phyloP scores from a whole-genome alignment of 495 filamentous ascomycete genomes.

The Tetracladium setigerum region DNA sequence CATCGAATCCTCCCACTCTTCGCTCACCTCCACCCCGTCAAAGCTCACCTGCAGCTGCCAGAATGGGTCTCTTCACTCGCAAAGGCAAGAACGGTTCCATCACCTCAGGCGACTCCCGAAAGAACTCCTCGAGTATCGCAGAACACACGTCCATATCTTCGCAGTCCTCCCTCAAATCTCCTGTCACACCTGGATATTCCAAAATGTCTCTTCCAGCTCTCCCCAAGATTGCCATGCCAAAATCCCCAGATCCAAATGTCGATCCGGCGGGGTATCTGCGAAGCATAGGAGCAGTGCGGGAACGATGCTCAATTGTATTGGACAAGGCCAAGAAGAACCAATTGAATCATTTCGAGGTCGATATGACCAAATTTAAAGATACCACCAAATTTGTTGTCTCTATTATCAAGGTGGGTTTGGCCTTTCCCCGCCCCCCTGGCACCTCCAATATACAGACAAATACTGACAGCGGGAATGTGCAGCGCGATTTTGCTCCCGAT shows the following conservation, averaged over 20 bases:
- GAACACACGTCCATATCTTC: conserved; percentile 18
- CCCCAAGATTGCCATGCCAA: conserved; percentile 62
- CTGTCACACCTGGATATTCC: conserved; percentile 26
- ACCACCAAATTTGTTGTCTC: conserved; percentile 89
- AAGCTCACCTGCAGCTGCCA: not conserved
- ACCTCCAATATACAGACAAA: not conserved
- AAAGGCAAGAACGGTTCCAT: conserved; percentile 16
- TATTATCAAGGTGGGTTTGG: conserved; percentile 78
- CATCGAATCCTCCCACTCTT: too few relatives aligned
- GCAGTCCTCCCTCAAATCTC: conserved; percentile 27
- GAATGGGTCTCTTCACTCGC: conserved; percentile 46
- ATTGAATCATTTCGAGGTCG: conserved; percentile 85
- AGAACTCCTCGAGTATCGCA: conserved; percentile 35
- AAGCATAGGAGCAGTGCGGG: conserved; percentile 83
- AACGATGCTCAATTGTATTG: conserved; percentile 64
- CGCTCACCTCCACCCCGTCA: too few relatives aligned
- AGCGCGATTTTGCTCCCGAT: conserved; percentile 20
- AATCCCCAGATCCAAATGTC: conserved; percentile 78
- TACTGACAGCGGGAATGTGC: not conserved
- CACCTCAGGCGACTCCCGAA: conserved; percentile 17
- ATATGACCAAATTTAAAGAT: conserved; percentile 78
- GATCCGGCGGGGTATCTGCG: conserved; percentile 90
- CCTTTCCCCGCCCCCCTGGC: not conserved
- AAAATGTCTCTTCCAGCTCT: conserved; percentile 25
- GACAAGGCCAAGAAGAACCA: conserved; percentile 72